Conservation (phyloP, 2,329 filamentous ascomycete species). For the Elsinoe australis region DNA sequence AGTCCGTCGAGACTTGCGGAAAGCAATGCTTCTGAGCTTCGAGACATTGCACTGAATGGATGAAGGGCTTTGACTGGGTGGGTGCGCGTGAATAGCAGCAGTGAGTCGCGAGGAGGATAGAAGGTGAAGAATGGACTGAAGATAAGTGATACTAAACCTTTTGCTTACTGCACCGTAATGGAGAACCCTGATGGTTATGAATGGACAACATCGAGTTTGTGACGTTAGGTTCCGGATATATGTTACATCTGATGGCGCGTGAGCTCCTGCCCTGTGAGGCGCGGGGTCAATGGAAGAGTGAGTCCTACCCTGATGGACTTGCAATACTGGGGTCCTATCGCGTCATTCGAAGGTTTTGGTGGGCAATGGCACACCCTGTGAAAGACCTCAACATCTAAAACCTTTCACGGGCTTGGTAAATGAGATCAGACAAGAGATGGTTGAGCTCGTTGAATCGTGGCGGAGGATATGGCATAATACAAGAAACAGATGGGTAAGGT, state of each 20-base stretch:
- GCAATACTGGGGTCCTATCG: background rate
- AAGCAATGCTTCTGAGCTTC: conserved; percentile 22
- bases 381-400: no score
- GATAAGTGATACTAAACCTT: background rate
- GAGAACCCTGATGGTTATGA: conserved; percentile 15
- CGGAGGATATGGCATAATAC: no score
- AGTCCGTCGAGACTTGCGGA: conserved; percentile 19
- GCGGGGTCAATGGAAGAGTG: no score
- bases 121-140: background rate
- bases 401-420: no score
- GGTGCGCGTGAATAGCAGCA: no score
- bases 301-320: conserved; percentile 16
- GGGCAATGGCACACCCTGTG: no score
- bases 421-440: no score
- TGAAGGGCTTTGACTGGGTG: no score
- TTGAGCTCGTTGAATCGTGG: no score
- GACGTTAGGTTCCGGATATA: conserved; percentile 5
- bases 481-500: no score
- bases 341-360: conserved; percentile 9
- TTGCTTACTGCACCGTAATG: conserved; percentile 2
- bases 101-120: background rate
- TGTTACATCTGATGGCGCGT: conserved; percentile 1
- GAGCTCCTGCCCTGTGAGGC: background rate
- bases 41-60: no score
- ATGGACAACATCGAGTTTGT: conserved; percentile 8